A percentile compares a stretch with the other conserved stretches of the same genome.
Evolutionary conservation across 805 yeast genomes (phyloP).

Genomic region (Ogataea sp.): DNA sequence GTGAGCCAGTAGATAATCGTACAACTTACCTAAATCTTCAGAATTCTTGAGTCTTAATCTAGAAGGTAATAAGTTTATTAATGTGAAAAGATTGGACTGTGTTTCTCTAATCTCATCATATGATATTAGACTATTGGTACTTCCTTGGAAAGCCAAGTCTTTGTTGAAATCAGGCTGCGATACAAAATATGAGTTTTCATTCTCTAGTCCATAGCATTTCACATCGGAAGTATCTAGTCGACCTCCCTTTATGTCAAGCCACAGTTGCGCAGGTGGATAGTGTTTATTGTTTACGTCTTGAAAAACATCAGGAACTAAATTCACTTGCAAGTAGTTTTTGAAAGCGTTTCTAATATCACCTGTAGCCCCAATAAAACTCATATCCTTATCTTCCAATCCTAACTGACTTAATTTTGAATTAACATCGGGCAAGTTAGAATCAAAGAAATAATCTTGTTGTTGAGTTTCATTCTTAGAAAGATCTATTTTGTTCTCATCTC

Average conservation of each 20-base stretch:
- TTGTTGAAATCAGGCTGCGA: constrained; percentile 16
- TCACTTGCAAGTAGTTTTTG: constrained; percentile 19
- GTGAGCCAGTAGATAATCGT: neutral
- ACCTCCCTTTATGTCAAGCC: constrained; percentile 15
- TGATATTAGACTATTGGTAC: constrained; percentile 16
- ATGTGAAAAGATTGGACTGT: constrained; percentile 14
- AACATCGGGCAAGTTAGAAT: constrained; percentile 18
- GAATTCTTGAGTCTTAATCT: neutral
- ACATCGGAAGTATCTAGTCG: neutral
- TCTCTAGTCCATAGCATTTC: constrained; percentile 7
- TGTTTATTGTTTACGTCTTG: constrained; percentile 11
- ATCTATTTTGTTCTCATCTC: constrained; percentile 1
- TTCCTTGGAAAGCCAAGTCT: constrained; percentile 24
- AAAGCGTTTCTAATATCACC: constrained; percentile 24
- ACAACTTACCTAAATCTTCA: neutral
- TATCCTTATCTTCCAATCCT: constrained; percentile 14
- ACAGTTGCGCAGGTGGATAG: constrained; percentile 24
- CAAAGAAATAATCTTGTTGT: constrained; percentile 16
- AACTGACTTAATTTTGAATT: constrained; percentile 15
- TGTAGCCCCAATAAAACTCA: constrained; percentile 19
- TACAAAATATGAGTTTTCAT: constrained; percentile 18
- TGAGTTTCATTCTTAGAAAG: too few relatives aligned
- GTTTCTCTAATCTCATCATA: constrained; percentile 6
- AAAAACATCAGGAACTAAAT: constrained; percentile 25
- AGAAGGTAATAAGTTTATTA: constrained; percentile 14